Evolutionary conservation across 164 flowering plant genomes (phyloP).

Genomic region (Magnolia officinalis): DNA sequence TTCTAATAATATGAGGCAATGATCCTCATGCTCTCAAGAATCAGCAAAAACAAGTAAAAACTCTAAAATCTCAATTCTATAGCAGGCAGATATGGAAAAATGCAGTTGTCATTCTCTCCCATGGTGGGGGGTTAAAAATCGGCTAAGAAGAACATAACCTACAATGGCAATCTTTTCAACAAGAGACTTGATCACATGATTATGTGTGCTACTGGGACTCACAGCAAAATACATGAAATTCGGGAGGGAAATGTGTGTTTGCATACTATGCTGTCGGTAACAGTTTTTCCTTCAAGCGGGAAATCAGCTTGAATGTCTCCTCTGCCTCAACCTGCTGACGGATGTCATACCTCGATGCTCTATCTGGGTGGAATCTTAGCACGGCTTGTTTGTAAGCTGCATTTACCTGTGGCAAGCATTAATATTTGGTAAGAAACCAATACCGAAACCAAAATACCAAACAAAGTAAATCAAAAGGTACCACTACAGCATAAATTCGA

Average conservation of each 20-base stretch:
- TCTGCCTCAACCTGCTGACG: constrained; percentile 91
- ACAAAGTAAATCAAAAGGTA: not conserved
- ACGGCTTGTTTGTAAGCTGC: constrained; percentile 80
- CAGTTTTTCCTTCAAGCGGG: constrained; percentile 78
- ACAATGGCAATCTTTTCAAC: not conserved
- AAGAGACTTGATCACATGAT: not conserved
- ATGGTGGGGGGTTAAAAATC: not conserved
- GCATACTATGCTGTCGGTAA: constrained; percentile 16
- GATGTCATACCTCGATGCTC: constrained; percentile 59
- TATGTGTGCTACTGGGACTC: not conserved
- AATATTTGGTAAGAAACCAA: not conserved
- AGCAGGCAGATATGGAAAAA: not conserved
- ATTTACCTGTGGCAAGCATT: constrained; percentile 49
- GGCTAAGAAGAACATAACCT: not conserved
- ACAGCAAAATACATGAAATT: not conserved
- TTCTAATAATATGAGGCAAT: not conserved
- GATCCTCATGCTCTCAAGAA: not conserved
- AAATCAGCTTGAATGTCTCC: constrained; percentile 86
- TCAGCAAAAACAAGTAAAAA: not conserved
- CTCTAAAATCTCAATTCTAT: not conserved
- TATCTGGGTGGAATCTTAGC: constrained; percentile 84
- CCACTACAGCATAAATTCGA: too few species aligned
- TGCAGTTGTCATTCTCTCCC: not conserved
- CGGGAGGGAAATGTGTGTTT: not conserved
- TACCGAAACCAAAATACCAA: not conserved